Base-by-base conservation (phyloP, 768 basidiomycete species). In the Leccinum subtestaceum region DNA sequence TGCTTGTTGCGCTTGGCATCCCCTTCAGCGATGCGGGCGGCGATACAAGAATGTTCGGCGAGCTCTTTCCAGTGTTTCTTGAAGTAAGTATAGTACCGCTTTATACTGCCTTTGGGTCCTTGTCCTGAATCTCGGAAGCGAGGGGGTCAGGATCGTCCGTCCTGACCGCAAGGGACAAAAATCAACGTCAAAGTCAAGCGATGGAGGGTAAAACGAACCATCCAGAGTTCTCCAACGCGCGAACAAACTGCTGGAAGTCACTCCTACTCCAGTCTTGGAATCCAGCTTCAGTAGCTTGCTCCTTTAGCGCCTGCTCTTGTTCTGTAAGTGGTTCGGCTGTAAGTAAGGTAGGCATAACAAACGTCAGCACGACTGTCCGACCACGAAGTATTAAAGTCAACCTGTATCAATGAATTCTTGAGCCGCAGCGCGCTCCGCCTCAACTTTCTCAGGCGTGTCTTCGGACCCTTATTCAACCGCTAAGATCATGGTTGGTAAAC, bases 181-280 rank as follows among this genome's bases (percentile, higher is more conserved):
- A 27, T 55, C 49, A 52, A 11, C 12, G 19, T 47, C 12, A 36
- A 4, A 13, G 15, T 19, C 32, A 9, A 48, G 23, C 1, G 0
- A n/a, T 15, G 17, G 19, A 40, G 27, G 0, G 25, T 32, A 9
- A 40, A 10, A 75, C 84, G 15, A 59, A 91, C 89, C 93, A 91
- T 60, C 95, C 95, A 67, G 92, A 85, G 12, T 76, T 78, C 70
- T 89, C 91, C 19, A 86, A 73, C 1, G 85, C 91, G 43, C 86
- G 83, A 50, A 95, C 80, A 67, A 98, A 91, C 67, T 90, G 91
- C 67, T 95, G 94, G 78, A 95, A 97, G 70, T 98, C 95, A 34
- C 93, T 84, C 64, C 92, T 83, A 70, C 87, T 91, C 96, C 96
- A 98, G 63, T 89, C 86, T 31, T 86, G 83, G 77, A 98, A 98